phyloP scores from a whole-genome alignment of 139 green algal species.

The Parachlorella kessleri region DNA sequence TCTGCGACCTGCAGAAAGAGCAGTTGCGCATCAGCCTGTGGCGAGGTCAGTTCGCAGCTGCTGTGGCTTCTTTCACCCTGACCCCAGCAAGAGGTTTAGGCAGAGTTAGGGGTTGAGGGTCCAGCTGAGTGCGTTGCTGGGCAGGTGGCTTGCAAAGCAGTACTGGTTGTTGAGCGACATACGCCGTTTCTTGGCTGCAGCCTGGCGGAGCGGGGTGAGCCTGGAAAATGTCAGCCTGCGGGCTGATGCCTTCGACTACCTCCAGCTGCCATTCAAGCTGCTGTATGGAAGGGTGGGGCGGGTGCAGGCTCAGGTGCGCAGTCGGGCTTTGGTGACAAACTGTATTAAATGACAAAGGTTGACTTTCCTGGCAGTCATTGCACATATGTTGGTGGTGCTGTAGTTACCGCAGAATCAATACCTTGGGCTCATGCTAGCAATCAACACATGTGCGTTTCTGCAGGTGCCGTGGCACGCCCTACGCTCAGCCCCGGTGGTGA shows the following conservation, averaged over 20 bases:
- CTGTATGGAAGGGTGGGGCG: conserved; percentile 39
- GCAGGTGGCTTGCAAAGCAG: too few species aligned
- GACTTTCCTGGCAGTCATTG: too few species aligned
- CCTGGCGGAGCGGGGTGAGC: conserved; percentile 53
- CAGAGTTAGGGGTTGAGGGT: too few species aligned
- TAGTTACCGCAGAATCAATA: too few species aligned
- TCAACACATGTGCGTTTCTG: too few species aligned
- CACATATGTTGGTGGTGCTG: too few species aligned
- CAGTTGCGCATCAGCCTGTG: conserved; percentile 57
- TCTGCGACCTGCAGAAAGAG: conserved; percentile 59
- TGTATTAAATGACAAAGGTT: too few species aligned
- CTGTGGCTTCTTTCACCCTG: too few species aligned
- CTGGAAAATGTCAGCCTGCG: conserved; percentile 57
- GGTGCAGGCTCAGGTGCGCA: conserved; percentile 36
- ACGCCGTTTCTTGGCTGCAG: conserved; percentile 37
- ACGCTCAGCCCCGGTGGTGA: conserved; percentile 31
- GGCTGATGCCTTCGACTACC: conserved; percentile 54
- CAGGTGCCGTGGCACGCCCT: conserved; percentile 50
- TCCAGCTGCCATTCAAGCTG: conserved; percentile 56
- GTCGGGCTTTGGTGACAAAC: too few species aligned
- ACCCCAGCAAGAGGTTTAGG: neutral
- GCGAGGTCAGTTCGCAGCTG: conserved; percentile 54
- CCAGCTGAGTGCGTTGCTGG: too few species aligned
- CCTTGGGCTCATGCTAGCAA: too few species aligned
- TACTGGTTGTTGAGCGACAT: too few species aligned